A percentile compares a stretch with the other conserved stretches of the same genome.
phyloP scores from a whole-genome alignment of 345 rosid species.

The Eucalyptus polybractea region DNA sequence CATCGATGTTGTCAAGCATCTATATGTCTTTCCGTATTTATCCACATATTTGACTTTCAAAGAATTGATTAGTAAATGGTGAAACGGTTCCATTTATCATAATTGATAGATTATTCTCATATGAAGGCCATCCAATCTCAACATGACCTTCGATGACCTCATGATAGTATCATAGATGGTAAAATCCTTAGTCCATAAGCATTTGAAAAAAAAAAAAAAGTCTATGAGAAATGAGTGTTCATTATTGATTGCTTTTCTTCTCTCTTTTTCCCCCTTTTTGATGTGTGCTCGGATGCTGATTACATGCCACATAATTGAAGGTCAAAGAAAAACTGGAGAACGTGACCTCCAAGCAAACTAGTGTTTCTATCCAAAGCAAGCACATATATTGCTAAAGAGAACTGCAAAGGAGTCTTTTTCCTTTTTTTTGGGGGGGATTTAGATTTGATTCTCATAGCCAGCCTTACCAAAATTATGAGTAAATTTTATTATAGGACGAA shows the following conservation, averaged over 20 bases:
- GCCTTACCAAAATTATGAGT: not conserved
- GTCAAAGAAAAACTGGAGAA: not conserved
- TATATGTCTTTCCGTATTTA: no score
- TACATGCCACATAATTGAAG: not conserved
- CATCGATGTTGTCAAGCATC: no score
- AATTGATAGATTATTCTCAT: not conserved
- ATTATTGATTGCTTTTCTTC: not conserved
- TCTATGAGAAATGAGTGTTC: not conserved
- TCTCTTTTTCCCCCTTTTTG: not conserved
- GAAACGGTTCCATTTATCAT: not conserved
- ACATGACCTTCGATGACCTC: not conserved
- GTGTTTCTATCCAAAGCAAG: not conserved
- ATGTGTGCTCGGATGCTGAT: not conserved
- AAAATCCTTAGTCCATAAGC: not conserved
- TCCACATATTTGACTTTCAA: not conserved
- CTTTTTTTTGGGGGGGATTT: not conserved
- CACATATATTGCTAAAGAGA: not conserved
- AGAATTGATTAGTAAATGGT: not conserved
- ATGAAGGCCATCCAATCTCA: not conserved
- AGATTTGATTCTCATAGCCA: not conserved
- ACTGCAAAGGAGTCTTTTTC: not conserved
- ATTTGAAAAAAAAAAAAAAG: not conserved
- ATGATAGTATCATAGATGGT: not conserved
- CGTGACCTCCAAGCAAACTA: not conserved
- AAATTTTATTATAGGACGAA: rapidly evolving